Conservation (phyloP, 805 yeast species). For the Sugiyamaella marilandica region DNA sequence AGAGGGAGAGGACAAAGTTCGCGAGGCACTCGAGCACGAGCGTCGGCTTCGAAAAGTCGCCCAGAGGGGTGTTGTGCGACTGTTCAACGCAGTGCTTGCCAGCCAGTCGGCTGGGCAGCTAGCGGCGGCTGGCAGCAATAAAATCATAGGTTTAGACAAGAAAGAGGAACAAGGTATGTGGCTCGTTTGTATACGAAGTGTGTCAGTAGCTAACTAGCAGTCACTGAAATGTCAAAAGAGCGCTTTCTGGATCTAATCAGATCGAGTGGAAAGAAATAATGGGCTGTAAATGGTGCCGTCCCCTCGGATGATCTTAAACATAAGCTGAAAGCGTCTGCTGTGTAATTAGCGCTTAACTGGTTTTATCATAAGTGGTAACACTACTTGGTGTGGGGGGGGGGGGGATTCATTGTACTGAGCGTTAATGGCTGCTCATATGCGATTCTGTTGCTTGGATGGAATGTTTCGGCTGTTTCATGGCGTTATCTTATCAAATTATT, state of each 20-base stretch:
- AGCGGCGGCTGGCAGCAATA: slow-evolving; percentile 34
- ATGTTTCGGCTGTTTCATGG: no score
- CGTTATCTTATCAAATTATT: no score
- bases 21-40: slow-evolving; percentile 62
- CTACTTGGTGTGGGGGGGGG: no score
- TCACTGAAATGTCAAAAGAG: slow-evolving; percentile 81
- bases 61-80: slow-evolving; percentile 79
- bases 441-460: no score
- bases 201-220: slow-evolving; percentile 31
- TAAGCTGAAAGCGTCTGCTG: no score
- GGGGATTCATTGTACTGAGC: no score
- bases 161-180: slow-evolving; percentile 39
- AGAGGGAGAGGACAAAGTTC: slow-evolving; percentile 46
- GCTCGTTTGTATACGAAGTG: slow-evolving; percentile 40
- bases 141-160: slow-evolving; percentile 26
- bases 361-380: no score
- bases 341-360: no score
- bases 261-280: slow-evolving; percentile 16
- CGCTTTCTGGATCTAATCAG: slow-evolving; percentile 81
- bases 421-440: no score
- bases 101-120: slow-evolving; percentile 51
- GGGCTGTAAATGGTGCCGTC: not conserved
- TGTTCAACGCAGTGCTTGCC: slow-evolving; percentile 76
- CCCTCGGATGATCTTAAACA: no score
- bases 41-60: slow-evolving; percentile 70